Base-by-base conservation (phyloP, 106 monocot species). In the Phalaenopsis aphrodite region DNA sequence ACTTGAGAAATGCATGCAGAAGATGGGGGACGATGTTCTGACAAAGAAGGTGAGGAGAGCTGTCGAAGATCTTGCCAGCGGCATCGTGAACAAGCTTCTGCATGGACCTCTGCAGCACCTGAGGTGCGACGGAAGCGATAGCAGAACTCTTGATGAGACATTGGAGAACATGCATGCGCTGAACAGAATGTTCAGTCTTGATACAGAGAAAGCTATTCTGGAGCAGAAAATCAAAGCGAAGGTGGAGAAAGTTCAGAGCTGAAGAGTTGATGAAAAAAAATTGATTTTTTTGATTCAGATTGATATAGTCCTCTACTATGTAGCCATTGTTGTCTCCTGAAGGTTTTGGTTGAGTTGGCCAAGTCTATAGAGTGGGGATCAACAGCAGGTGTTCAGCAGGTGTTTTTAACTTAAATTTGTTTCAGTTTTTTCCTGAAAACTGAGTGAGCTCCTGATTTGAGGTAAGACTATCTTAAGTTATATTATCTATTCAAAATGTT, bases 101-200 rank as follows among this genome's bases (percentile, higher is more conserved):
- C 95, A 91, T 64, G 94, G 94, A 8, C 95, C 98, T 1, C 79
- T 99, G 89, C 94, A 99, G 81, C 94, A 99, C 81, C 82, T 99
- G 89, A 86, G 98, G 75, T 99, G 98, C 21, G 98, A 99, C 81
- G 93, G 88, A 8, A 87, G 81, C 42, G 93, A 99, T 52, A 87
- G 84, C 81, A 84, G 91, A 39, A 88, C 91, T 6, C 93, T 99
- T 30, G 92, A 94, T 80, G 92, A 94, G 89, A 94, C 98, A 0
- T 89, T 93, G 45, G 98, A 92, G 74, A 99, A 99, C 78, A 99
- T 99, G 98, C 89, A 95, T 55, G 98, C 98, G 0, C 89, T 99
- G 30, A 99, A 99, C 78, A 82, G 98, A 64, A 99, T 99, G 98
- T 99, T 93, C 78, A 84, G 85, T 80, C 83, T 99, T 2, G 92